Percentiles rank a stretch among this genome's conserved stretches.
These are phyloP conservation scores for Carallia pectinifolia DNA, from an alignment of 345 rosid genomes.

Conservation along the genomic window DNA sequence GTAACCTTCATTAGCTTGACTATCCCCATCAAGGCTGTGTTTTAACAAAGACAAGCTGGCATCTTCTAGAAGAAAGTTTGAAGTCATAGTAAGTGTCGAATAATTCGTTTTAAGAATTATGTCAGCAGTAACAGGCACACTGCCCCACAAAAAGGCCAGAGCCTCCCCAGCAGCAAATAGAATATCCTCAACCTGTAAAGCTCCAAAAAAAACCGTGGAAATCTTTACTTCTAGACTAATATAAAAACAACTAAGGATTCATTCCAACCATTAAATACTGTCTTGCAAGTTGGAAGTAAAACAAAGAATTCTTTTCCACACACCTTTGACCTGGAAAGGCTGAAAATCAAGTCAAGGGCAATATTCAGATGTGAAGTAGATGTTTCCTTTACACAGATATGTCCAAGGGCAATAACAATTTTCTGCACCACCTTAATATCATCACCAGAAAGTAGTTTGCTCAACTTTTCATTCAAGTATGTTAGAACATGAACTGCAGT, in stretches of 20 bases:
- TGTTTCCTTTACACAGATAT: slow-evolving; percentile 67
- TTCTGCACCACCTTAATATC: slow-evolving; percentile 82
- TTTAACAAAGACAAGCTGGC: slow-evolving; percentile 49
- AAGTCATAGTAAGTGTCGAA: slow-evolving; percentile 77
- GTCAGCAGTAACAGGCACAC: slow-evolving; percentile 86
- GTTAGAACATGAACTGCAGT: slow-evolving; percentile 60
- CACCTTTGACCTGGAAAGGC: slow-evolving; percentile 90
- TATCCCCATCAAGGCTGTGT: slow-evolving; percentile 35
- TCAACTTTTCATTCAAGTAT: slow-evolving; percentile 63
- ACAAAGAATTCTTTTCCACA: slow-evolving; percentile 11
- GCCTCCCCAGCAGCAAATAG: slow-evolving; percentile 98
- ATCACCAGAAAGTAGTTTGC: slow-evolving; percentile 77
- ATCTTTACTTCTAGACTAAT: neutral
- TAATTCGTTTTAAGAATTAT: slow-evolving; percentile 83
- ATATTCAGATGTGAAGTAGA: slow-evolving; percentile 57
- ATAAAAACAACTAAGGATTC: neutral
- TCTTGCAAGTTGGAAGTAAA: neutral
- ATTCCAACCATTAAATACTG: neutral
- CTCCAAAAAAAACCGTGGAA: slow-evolving; percentile 10
- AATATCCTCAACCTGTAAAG: slow-evolving; percentile 84
- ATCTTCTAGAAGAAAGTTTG: slow-evolving; percentile 85
- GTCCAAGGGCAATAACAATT: slow-evolving; percentile 77
- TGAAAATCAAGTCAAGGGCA: slow-evolving; percentile 74
- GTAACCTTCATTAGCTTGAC: slow-evolving; percentile 46
- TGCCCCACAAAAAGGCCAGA: slow-evolving; percentile 88